phyloP scores from a whole-genome alignment of 2,329 filamentous ascomycete species.

The Arachnopeziza araneosa region DNA sequence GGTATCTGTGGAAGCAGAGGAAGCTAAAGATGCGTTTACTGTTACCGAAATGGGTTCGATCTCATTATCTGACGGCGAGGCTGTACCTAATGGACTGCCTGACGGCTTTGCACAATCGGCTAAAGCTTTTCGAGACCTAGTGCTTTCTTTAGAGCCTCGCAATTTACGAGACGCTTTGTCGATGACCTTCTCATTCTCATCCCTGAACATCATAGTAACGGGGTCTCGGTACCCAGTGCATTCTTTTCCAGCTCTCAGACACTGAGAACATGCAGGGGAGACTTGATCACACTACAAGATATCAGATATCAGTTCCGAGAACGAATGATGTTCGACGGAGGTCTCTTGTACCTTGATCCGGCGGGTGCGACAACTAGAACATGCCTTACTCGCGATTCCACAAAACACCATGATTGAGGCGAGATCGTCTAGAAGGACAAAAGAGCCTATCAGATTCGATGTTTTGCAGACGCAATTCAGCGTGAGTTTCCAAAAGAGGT shows the following conservation, averaged over 20 bases:
- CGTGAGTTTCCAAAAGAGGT: neutral
- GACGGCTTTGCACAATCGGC: neutral
- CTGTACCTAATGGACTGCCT: neutral
- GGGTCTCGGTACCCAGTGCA: conserved; percentile 51
- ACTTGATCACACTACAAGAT: conserved; percentile 42
- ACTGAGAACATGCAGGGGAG: conserved; percentile 47
- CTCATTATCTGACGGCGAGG: neutral
- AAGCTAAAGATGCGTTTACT: neutral
- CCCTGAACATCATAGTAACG: conserved; percentile 50
- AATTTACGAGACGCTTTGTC: conserved; percentile 36
- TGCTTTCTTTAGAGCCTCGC: neutral
- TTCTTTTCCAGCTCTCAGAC: conserved; percentile 43
- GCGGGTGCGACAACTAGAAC: conserved; percentile 16
- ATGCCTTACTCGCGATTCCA: conserved; percentile 23
- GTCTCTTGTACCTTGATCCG: conserved; percentile 20
- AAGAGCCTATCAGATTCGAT: neutral
- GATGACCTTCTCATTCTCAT: conserved; percentile 50
- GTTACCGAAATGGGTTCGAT: neutral
- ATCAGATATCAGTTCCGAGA: neutral
- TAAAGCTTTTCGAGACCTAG: neutral
- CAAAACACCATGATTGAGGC: conserved; percentile 22
- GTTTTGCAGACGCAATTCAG: neutral
- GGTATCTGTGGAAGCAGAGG: conserved; percentile 7
- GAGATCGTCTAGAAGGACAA: neutral
- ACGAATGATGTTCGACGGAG: neutral